Percentiles rank a stretch among this genome's conserved stretches.
phyloP scores from a whole-genome alignment of 2,329 filamentous ascomycete genomes.

The Penicillium hordei region DNA sequence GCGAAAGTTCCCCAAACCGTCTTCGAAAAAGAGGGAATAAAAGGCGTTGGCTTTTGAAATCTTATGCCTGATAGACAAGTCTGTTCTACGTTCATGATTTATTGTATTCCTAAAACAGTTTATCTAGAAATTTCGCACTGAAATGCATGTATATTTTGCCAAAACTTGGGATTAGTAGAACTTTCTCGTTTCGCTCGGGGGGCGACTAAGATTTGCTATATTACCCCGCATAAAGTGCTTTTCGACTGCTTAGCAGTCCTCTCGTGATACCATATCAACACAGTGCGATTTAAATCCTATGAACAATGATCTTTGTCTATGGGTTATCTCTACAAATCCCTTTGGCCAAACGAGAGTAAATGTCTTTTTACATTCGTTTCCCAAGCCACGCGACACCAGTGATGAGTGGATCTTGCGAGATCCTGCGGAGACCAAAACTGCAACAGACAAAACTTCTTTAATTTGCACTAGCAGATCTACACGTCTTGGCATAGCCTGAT shows the following conservation, averaged over 20 bases:
- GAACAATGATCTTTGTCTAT: neutral
- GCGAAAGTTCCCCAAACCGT: slow-evolving; percentile 53
- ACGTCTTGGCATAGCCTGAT: too few species aligned
- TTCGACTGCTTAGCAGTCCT: neutral
- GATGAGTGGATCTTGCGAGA: neutral
- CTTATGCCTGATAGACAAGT: neutral
- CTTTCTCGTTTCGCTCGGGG: neutral
- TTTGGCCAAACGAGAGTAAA: neutral
- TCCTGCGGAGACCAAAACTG: neutral
- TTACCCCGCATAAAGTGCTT: too few species aligned
- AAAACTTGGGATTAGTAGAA: neutral
- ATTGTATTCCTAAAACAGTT: neutral
- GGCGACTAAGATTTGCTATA: neutral
- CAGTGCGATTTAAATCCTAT: neutral
- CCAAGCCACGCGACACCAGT: too few species aligned
- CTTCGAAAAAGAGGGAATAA: slow-evolving; percentile 47
- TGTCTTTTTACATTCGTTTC: neutral
- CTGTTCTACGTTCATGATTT: neutral
- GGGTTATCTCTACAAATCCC: neutral
- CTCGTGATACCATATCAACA: neutral
- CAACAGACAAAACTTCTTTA: neutral
- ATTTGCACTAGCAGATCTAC: neutral
- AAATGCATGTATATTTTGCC: neutral
- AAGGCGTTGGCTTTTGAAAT: slow-evolving; percentile 43
- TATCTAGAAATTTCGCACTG: neutral